A percentile compares a stretch with the other conserved stretches of the same genome.
Evolutionary conservation across 768 basidiomycete species (phyloP).

Genomic region (Leccinum fibrillosum): DNA sequence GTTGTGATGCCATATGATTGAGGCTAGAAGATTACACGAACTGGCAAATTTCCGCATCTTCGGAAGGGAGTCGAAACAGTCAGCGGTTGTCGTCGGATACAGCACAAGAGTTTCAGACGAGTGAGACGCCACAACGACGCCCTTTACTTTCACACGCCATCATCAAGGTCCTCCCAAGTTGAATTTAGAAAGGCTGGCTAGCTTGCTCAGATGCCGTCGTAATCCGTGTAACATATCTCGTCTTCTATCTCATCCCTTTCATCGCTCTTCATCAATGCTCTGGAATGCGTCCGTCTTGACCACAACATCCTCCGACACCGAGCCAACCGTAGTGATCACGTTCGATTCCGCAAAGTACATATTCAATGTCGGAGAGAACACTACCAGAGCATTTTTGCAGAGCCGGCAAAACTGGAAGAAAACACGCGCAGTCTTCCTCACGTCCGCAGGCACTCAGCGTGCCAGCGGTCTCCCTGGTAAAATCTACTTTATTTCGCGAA

Average conservation of each 20-base stretch:
- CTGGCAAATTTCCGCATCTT: not conserved
- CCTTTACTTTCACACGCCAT: not conserved
- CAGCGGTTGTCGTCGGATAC: no score
- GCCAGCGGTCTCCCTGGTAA: constrained; percentile 73
- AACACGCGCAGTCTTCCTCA: constrained; percentile 70
- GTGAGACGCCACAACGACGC: no score
- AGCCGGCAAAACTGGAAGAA: constrained; percentile 63
- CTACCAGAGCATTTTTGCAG: constrained; percentile 71
- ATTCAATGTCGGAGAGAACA: constrained; percentile 85
- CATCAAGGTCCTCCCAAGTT: not conserved
- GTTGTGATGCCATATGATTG: not conserved
- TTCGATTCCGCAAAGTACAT: constrained; percentile 83
- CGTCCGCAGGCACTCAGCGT: constrained; percentile 58
- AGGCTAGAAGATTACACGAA: not conserved
- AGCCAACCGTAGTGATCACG: constrained; percentile 69
- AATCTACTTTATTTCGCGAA: constrained; percentile 1
- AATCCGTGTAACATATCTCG: constrained; percentile 23
- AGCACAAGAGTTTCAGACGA: not conserved
- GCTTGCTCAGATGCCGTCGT: constrained; percentile 23
- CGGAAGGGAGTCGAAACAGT: not conserved
- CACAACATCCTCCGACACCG: constrained; percentile 68
- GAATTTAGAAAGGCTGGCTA: constrained; percentile 20
- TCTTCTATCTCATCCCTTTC: constrained; percentile 12
- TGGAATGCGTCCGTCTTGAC: constrained; percentile 66
- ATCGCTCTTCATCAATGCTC: constrained; percentile 37